Conservation (phyloP, 495 filamentous ascomycete species). For the Podospora fimiseda region DNA sequence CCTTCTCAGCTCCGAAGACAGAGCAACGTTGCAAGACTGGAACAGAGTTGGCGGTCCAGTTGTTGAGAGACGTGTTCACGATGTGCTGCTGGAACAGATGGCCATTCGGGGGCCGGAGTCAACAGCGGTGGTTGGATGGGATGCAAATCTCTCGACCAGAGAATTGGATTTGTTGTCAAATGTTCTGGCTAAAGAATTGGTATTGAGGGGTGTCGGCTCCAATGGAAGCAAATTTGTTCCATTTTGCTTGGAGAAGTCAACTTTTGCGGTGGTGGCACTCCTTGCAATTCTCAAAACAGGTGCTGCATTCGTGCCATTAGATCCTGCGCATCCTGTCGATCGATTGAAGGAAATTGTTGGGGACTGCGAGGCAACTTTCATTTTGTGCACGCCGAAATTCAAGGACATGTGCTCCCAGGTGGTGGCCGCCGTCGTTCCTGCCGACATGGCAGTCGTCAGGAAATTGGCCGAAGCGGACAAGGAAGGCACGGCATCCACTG, state of each 20-base stretch:
- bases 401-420: constrained; percentile 5
- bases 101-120: neutral
- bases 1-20: constrained; percentile 13
- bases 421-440: constrained; percentile 7
- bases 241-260: constrained; percentile 46
- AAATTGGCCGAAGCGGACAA: neutral
- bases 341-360: constrained; percentile 33
- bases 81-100: constrained; percentile 43
- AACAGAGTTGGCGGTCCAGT: constrained; percentile 14
- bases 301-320: constrained; percentile 46
- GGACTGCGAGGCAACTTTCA: constrained; percentile 22
- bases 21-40: constrained; percentile 14
- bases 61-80: constrained; percentile 46
- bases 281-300: constrained; percentile 44
- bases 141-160: constrained; percentile 13
- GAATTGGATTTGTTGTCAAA: constrained; percentile 18
- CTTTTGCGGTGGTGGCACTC: constrained; percentile 37
- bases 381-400: constrained; percentile 14
- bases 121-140: constrained; percentile 17
- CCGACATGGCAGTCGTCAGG: constrained; percentile 8
- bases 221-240: constrained; percentile 27
- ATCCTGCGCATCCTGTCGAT: constrained; percentile 50
- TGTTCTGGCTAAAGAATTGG: constrained; percentile 9
- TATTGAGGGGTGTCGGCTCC: constrained; percentile 14
- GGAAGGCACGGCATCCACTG: no score